These are phyloP conservation scores for Daldinia concentrica DNA, from an alignment of 495 filamentous ascomycete genomes.

Conservation along the genomic window DNA sequence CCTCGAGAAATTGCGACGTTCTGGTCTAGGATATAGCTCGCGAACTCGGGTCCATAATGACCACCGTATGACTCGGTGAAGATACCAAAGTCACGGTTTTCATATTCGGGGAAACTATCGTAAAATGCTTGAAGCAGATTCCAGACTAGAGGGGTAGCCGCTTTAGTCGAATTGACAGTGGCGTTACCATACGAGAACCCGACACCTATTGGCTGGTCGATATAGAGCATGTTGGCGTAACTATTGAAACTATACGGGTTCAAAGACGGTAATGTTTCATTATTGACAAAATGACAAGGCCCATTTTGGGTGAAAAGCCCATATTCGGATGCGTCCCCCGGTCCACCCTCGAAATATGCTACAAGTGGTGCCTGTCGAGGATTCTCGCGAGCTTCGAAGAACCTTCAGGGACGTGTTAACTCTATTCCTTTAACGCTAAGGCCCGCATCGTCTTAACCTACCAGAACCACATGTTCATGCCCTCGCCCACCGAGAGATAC, in stretches of 20 bases:
- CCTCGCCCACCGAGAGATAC: neutral
- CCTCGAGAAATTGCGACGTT: slow-evolving; percentile 58
- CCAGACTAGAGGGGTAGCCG: neutral
- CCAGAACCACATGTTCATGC: neutral
- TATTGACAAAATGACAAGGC: slow-evolving; percentile 67
- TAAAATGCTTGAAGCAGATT: neutral
- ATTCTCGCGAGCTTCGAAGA: slow-evolving; percentile 63
- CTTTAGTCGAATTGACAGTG: neutral
- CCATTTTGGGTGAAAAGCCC: slow-evolving; percentile 70
- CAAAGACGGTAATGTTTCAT: slow-evolving; percentile 58
- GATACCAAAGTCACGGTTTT: neutral
- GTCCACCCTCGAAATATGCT: slow-evolving; percentile 68
- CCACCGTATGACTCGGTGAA: neutral
- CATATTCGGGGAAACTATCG: neutral
- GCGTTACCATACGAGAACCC: slow-evolving; percentile 67
- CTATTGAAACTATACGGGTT: slow-evolving; percentile 71
- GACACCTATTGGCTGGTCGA: slow-evolving; percentile 70
- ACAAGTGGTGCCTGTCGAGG: slow-evolving; percentile 61
- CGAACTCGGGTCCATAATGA: neutral
- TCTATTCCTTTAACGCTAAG: neutral
- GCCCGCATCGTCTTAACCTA: neutral
- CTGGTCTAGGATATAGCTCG: slow-evolving; percentile 45
- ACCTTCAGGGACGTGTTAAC: slow-evolving; percentile 40
- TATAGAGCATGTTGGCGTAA: slow-evolving; percentile 70
- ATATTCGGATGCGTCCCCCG: slow-evolving; percentile 67